Evolutionary conservation across 2,329 filamentous ascomycete genomes (phyloP).

Genomic region (Triangularia verruculosa): DNA sequence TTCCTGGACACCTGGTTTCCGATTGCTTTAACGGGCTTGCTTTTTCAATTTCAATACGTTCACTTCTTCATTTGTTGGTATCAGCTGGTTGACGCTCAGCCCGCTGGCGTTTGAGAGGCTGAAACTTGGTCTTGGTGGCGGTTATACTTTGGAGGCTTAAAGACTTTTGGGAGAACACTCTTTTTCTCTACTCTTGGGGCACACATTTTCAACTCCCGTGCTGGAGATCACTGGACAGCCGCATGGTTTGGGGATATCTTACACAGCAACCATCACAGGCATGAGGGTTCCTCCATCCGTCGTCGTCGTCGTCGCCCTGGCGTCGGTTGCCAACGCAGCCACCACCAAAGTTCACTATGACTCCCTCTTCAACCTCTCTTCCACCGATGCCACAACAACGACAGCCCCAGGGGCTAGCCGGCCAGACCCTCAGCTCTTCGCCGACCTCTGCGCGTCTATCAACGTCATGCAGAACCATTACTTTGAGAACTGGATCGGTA

Average conservation of each 20-base stretch:
- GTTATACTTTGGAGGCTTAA: neutral
- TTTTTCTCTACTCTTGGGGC: neutral
- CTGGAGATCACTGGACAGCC: neutral
- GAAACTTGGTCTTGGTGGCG: neutral
- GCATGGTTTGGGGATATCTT: neutral
- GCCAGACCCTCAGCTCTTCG: constrained; percentile 32
- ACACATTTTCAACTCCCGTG: neutral
- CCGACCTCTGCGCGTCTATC: constrained; percentile 61
- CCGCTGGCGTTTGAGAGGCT: neutral
- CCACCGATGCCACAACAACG: neutral
- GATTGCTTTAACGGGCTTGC: too few species aligned
- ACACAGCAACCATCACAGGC: neutral
- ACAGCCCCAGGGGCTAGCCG: neutral
- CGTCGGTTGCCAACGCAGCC: constrained; percentile 9
- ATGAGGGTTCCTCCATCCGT: constrained; percentile 18
- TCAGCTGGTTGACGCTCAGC: neutral
- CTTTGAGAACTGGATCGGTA: constrained; percentile 73
- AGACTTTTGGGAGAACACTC: neutral
- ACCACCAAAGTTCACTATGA: neutral
- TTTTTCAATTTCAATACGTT: neutral
- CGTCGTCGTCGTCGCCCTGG: constrained; percentile 12
- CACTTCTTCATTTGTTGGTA: neutral
- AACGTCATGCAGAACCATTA: constrained; percentile 73
- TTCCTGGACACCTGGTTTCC: neutral
- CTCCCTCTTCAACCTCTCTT: neutral